phyloP scores from a whole-genome alignment of 331 rosid genomes.

The Telfairia occidentalis region DNA sequence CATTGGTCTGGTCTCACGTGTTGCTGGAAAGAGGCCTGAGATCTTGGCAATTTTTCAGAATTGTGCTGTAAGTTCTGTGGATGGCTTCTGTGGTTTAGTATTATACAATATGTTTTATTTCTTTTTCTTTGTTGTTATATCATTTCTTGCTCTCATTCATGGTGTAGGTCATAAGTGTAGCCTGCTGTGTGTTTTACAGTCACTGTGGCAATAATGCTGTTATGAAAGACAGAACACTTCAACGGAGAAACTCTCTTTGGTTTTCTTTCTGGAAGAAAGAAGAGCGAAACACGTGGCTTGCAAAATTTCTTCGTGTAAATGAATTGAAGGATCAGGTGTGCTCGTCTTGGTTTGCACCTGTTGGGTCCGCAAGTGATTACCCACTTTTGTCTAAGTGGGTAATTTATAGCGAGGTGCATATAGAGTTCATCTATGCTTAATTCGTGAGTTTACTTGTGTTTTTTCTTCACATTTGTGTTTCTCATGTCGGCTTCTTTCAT shows the following conservation, averaged over 20 bases:
- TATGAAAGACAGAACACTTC: slow-evolving; percentile 47
- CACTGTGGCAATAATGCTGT: slow-evolving; percentile 91
- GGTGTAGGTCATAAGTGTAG: slow-evolving; percentile 83
- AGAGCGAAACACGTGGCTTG: slow-evolving; percentile 74
- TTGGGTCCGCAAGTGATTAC: slow-evolving; percentile 95
- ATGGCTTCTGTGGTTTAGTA: slow-evolving; percentile 10
- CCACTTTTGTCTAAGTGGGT: slow-evolving; percentile 97
- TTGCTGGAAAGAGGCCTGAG: slow-evolving; percentile 90
- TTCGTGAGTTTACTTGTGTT: slow-evolving; percentile 10
- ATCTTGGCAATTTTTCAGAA: slow-evolving; percentile 78
- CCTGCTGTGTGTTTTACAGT: slow-evolving; percentile 98
- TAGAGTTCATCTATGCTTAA: slow-evolving; percentile 6
- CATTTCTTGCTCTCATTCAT: slow-evolving; percentile 22
- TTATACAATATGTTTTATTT: background rate
- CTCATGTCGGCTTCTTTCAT: slow-evolving; percentile 14
- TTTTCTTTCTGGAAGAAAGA: slow-evolving; percentile 68
- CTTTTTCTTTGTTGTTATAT: background rate
- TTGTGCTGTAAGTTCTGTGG: slow-evolving; percentile 60
- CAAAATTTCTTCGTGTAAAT: slow-evolving; percentile 66
- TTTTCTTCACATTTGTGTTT: background rate
- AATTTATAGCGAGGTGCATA: slow-evolving; percentile 85
- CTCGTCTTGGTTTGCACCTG: slow-evolving; percentile 98
- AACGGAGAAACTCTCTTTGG: slow-evolving; percentile 38
- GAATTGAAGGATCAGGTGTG: slow-evolving; percentile 89
- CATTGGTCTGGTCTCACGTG: slow-evolving; percentile 90